Evolutionary conservation across 352 stramenopile species (phyloP), one percentile per base, ranked within the genome.

Genomic region (Pythium sukuiense): DNA sequence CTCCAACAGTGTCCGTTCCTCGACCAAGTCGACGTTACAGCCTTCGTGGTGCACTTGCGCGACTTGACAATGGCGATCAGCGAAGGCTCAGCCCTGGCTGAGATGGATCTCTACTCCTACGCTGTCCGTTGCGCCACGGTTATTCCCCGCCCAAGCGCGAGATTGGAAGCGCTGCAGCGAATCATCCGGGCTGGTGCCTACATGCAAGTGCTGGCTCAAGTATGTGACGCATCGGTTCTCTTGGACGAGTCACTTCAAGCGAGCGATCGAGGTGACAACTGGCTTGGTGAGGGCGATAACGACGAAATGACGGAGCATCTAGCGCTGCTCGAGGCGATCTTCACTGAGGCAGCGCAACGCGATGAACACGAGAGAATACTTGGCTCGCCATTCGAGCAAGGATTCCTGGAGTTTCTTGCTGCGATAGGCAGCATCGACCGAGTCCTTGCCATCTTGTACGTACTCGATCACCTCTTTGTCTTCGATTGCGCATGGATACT

Each of bases 1-100:
- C 71, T 82, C 14, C 72, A 79, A 35, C 73, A 76, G 27, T 79
- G 75, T 43, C 72, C 72, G 27, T 79, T 82, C 55, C 67, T 82
- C 35, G 69, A 82, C n/a, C 65, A 70, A 24, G 67, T 82, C 35
- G 73, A 82, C 53, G 65, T 82, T n/a, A 41, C 59, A n/a, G 57
- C 55, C 32, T 70, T 82, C 58, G 73, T 79, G 3, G 53, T 75
- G 3, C 46, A 66, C 24, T 39, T 78, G 5, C 62, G 68, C 6
- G 71, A 78, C 33, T 52, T 78, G 26, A 65, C 54, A 18, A 27
- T 71, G 2, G 24, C 39, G 0, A 46, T 29, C 7, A 33, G 58
- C 5, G n/a, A 53, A 26, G 33, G 46, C 24, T 32, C 46, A 32
- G 14, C 26, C 9, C 52, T 76, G 1, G 41, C 57, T 6, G n/a